phyloP scores from a whole-genome alignment of 164 flowering plant genomes.

The Dillenia turbinata region DNA sequence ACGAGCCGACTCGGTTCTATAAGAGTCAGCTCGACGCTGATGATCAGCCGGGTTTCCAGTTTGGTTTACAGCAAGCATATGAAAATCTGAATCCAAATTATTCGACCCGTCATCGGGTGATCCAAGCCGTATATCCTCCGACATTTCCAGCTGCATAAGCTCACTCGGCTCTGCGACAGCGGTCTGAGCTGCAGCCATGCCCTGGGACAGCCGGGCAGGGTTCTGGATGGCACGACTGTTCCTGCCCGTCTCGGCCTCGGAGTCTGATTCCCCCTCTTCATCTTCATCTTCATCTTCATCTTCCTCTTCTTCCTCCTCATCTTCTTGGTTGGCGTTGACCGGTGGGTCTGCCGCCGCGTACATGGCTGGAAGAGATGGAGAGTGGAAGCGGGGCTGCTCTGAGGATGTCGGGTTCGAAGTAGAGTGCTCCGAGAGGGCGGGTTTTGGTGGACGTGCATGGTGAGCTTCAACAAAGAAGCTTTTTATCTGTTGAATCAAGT shows the following conservation, averaged over 20 bases:
- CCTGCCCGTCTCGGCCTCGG: slow-evolving; percentile 36
- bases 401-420: slow-evolving; percentile 76
- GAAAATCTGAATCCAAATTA: slow-evolving; percentile 54
- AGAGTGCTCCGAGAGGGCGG: slow-evolving; percentile 89
- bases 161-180: slow-evolving; percentile 48
- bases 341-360: slow-evolving; percentile 25
- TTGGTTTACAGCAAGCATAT: slow-evolving; percentile 24
- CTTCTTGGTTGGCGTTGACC: slow-evolving; percentile 13
- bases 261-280: slow-evolving; percentile 41
- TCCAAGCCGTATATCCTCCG: slow-evolving; percentile 73
- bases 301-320: slow-evolving; percentile 38
- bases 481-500: slow-evolving; percentile 51
- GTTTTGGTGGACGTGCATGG: slow-evolving; percentile 48
- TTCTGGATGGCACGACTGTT: slow-evolving; percentile 5
- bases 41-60: slow-evolving; percentile 15
- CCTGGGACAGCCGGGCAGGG: slow-evolving; percentile 8
- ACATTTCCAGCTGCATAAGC: slow-evolving; percentile 76
- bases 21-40: slow-evolving; percentile 29
- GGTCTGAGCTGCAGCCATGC: background rate
- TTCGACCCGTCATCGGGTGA: slow-evolving; percentile 83
- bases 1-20: slow-evolving; percentile 32
- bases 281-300: slow-evolving; percentile 51
- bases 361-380: slow-evolving; percentile 22
- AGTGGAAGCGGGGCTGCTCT: slow-evolving; percentile 29
- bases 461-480: slow-evolving; percentile 54